A percentile compares a stretch with the other conserved stretches of the same genome.
phyloP scores from a whole-genome alignment of 768 basidiomycete species.

The Amanita polypyramis region DNA sequence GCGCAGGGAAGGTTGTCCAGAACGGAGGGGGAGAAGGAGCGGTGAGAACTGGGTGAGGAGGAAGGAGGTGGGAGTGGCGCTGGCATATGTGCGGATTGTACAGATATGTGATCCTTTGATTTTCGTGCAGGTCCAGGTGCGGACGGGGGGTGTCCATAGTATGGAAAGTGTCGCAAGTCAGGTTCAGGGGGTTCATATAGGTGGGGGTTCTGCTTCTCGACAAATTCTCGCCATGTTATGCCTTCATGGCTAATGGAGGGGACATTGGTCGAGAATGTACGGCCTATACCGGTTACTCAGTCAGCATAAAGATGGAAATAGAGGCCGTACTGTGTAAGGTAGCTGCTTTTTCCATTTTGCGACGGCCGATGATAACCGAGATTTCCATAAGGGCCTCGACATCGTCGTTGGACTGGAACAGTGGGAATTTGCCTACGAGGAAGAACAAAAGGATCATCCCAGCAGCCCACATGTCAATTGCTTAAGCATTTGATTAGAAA shows the following conservation, averaged over 20 bases:
- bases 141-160: slow-evolving; percentile 20
- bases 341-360: slow-evolving; percentile 76
- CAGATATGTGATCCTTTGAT: slow-evolving; percentile 13
- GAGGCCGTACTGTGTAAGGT: slow-evolving; percentile 74
- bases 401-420: slow-evolving; percentile 92
- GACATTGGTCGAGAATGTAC: slow-evolving; percentile 85
- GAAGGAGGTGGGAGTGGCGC: slow-evolving; percentile 3
- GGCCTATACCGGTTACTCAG: slow-evolving; percentile 38
- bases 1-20: slow-evolving; percentile 6
- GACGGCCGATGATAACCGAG: slow-evolving; percentile 73
- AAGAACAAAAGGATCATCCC: slow-evolving; percentile 92
- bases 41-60: slow-evolving; percentile 9
- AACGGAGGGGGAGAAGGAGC: slow-evolving; percentile 5
- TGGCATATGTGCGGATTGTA: too few relatives aligned
- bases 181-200: slow-evolving; percentile 41
- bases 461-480: slow-evolving; percentile 94
- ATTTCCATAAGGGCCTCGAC: slow-evolving; percentile 95
- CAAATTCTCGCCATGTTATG: slow-evolving; percentile 62
- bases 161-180: slow-evolving; percentile 47
- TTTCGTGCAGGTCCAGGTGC: slow-evolving; percentile 9
- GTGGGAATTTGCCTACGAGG: slow-evolving; percentile 83
- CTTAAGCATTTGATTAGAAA: slow-evolving; percentile 28
- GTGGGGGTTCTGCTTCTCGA: slow-evolving; percentile 68
- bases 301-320: not conserved
- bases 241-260: slow-evolving; percentile 64